Conservation (phyloP, 192 early-diverging fungal species). For the Coemansia sp. region DNA sequence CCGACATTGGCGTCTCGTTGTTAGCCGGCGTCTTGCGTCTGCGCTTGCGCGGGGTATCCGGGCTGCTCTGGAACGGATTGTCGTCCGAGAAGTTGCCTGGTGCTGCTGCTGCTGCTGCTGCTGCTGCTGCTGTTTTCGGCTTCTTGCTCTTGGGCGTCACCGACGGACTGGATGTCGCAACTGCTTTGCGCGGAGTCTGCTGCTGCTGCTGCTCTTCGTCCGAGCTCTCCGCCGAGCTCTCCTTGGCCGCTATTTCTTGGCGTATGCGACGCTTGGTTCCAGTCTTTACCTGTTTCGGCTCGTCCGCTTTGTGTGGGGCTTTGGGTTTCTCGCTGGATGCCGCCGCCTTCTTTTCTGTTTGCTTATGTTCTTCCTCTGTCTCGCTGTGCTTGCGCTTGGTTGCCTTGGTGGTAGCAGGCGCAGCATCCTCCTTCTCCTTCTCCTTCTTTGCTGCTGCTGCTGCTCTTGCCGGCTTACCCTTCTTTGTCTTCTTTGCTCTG, state of each 20-base stretch:
- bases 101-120: too few relatives aligned
- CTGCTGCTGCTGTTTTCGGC: background rate
- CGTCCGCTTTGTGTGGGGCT: background rate
- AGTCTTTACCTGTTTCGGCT: too few relatives aligned
- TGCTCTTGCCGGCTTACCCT: constrained; percentile 1
- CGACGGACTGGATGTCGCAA: background rate
- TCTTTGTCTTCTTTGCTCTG: constrained; percentile 6
- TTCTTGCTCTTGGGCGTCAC: constrained; percentile 5
- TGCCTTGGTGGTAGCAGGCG: constrained; percentile 6
- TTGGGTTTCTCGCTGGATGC: background rate
- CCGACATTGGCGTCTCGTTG: constrained; percentile 36
- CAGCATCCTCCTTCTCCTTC: background rate
- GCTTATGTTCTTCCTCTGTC: constrained; percentile 3
- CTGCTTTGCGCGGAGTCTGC: background rate
- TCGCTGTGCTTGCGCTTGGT: constrained; percentile 51
- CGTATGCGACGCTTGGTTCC: background rate
- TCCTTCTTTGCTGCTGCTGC: background rate
- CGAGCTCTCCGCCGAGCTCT: constrained; percentile 21
- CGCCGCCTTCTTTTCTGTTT: background rate
- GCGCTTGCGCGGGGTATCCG: constrained; percentile 37
- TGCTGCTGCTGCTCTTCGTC: constrained; percentile 13
- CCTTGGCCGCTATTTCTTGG: background rate
- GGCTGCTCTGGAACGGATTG: constrained; percentile 56
- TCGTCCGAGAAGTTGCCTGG: constrained; percentile 45
- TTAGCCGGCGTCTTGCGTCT: constrained; percentile 21